Percentiles rank a stretch among this genome's conserved stretches.
Evolutionary conservation across 2,329 filamentous ascomycete genomes (phyloP).

Genomic region (Colletotrichum truncatum): DNA sequence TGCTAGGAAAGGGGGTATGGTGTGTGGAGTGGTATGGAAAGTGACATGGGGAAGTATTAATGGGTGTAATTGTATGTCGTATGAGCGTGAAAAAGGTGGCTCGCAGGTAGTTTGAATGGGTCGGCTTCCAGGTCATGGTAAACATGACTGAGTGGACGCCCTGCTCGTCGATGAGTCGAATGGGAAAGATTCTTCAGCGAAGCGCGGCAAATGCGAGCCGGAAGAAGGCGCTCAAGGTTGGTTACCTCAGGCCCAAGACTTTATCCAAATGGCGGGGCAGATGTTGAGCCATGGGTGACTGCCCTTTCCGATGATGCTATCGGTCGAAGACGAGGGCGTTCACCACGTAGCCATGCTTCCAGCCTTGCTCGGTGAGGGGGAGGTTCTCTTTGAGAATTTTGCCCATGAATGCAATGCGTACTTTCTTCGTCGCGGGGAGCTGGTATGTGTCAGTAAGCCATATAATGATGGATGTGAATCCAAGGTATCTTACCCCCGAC

Average conservation of each 20-base stretch:
- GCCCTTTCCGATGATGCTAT: slow-evolving; percentile 38
- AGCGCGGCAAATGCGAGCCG: too few species aligned
- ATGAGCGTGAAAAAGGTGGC: too few species aligned
- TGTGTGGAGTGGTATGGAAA: not conserved
- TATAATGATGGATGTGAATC: not conserved
- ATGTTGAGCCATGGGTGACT: not conserved
- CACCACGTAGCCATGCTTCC: slow-evolving; percentile 78
- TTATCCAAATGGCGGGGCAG: too few species aligned
- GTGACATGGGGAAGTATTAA: too few species aligned
- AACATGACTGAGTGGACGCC: too few species aligned
- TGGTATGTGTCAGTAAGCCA: slow-evolving; percentile 41
- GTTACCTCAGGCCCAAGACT: too few species aligned
- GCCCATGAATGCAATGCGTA: slow-evolving; percentile 84
- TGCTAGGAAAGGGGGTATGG: not conserved
- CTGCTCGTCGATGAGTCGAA: too few species aligned
- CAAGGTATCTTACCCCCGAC: slow-evolving; percentile 64
- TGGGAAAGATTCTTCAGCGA: too few species aligned
- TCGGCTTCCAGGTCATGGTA: too few species aligned
- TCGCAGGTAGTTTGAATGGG: too few species aligned
- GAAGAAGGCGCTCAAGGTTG: too few species aligned
- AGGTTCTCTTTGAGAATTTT: slow-evolving; percentile 77
- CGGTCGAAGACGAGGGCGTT: slow-evolving; percentile 76
- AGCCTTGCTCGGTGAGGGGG: slow-evolving; percentile 75
- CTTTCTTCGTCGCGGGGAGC: slow-evolving; percentile 66
- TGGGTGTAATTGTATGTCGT: too few species aligned